phyloP scores from a whole-genome alignment of 176 grass and related monocot species.

The Cenchrus americanus region DNA sequence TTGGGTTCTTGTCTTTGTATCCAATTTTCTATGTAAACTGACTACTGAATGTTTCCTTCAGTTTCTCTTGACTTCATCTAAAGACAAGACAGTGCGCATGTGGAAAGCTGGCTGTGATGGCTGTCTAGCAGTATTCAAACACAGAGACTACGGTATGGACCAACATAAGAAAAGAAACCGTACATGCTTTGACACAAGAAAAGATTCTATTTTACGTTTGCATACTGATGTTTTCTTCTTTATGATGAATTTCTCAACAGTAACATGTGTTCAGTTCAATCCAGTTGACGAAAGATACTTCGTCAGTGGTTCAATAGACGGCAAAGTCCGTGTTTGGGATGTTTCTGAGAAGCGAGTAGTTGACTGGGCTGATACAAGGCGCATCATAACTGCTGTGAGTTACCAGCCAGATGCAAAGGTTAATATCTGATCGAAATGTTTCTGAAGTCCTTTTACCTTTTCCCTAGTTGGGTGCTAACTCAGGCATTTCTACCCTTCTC shows the following conservation, averaged over 20 bases:
- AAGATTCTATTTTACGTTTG: not conserved
- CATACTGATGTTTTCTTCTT: not conserved
- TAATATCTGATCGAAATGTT: not conserved
- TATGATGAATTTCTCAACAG: conserved; percentile 40
- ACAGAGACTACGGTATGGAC: conserved; percentile 69
- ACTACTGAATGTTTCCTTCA: conserved; percentile 24
- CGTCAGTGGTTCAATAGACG: conserved; percentile 78
- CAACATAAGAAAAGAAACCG: not conserved
- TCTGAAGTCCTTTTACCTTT: not conserved
- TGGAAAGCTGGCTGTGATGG: conserved; percentile 75
- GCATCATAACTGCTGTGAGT: conserved; percentile 69
- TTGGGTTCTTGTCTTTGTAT: not conserved
- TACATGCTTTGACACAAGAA: not conserved
- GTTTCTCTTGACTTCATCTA: conserved; percentile 79
- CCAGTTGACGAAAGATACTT: conserved; percentile 68
- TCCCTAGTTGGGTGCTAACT: not conserved
- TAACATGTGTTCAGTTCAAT: conserved; percentile 78
- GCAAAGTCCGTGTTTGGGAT: conserved; percentile 78
- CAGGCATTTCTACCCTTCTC: conserved; percentile 20
- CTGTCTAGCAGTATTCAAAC: conserved; percentile 69
- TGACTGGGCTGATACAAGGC: conserved; percentile 66
- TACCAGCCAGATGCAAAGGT: conserved; percentile 80
- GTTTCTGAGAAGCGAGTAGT: conserved; percentile 68
- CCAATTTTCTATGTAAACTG: conserved; percentile 8
- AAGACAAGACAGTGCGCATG: conserved; percentile 80